Base-by-base conservation (phyloP, 2,329 filamentous ascomycete genomes). In the Elsinoe arachidis region DNA sequence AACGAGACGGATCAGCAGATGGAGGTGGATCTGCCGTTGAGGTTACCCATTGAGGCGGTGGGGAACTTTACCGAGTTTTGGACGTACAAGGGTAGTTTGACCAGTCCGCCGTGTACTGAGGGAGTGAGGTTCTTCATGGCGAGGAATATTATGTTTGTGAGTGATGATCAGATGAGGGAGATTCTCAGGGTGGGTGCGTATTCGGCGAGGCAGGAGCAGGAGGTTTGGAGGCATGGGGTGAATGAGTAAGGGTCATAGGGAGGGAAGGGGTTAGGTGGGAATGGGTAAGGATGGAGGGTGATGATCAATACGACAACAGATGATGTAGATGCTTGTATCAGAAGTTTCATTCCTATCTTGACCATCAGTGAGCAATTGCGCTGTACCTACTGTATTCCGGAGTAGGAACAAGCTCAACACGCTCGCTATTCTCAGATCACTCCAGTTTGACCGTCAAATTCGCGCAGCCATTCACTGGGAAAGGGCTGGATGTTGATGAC, bases 41-140 rank as follows among this genome's bases (percentile, higher is more conserved):
- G 61, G 11, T 46, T 66, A 1, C 71, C 72, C 0, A 52, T 78
- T 5, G 60, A 68, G 2, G 69, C 70, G 38, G 74, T 74, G 0
- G 62, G 68, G 2, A 62, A 66, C 10, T 74, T 77, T 61, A 67
- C 68, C 23, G 72, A 75, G 55, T 78, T 75, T 59, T 78, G 74
- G 75, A 78, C 75, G 1, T 78, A 78, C 62, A 65, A 70, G 58
- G 76, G 76, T 5, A 74, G 72, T 56, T 62, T 78, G 66, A 78
- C 76, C 1, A 74, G 69, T 54, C 79, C 71, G 58, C 78, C 69
- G 58, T 80, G 69, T 66, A 70, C 65, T 33, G 77, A 77, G 64
- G 77, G 74, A 2, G 68, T 76, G 26, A 63, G 74, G 35, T 79
- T 73, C 72, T 78, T 74, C 56, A 64, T 76, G 9, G 72, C 71